phyloP scores from a whole-genome alignment of 805 yeast genomes.

The Diddensiella santjacobensis region DNA sequence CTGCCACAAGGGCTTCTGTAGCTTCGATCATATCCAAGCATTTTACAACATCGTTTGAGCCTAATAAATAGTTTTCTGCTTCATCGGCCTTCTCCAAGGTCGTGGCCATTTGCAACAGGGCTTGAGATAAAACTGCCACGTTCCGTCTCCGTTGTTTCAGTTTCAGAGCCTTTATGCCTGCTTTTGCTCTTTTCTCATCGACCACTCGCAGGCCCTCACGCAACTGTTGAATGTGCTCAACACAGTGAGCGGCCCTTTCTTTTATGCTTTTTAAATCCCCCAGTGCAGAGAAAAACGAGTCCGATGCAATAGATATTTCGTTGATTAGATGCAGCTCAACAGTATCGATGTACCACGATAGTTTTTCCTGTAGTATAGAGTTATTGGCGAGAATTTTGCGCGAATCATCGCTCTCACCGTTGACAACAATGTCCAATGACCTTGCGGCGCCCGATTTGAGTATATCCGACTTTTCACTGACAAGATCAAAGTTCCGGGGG shows the following conservation, averaged over 20 bases:
- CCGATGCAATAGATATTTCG: constrained; percentile 81
- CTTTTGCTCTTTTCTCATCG: constrained; percentile 47
- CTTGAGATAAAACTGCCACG: constrained; percentile 58
- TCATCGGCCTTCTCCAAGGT: constrained; percentile 45
- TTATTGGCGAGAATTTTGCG: constrained; percentile 46
- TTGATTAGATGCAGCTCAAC: constrained; percentile 77
- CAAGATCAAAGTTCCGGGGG: constrained; percentile 76
- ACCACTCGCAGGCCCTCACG: constrained; percentile 42
- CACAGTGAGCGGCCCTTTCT: constrained; percentile 47
- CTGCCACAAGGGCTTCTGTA: constrained; percentile 56
- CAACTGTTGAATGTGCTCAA: constrained; percentile 46
- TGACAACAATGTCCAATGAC: constrained; percentile 25
- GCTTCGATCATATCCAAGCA: constrained; percentile 58
- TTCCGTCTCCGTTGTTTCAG: constrained; percentile 53
- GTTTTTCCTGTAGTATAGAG: constrained; percentile 63
- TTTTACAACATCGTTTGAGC: constrained; percentile 43
- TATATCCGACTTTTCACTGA: constrained; percentile 56
- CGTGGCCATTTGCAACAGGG: constrained; percentile 51
- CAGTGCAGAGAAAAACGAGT: constrained; percentile 78
- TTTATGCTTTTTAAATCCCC: constrained; percentile 66
- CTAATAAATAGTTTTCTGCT: constrained; percentile 45
- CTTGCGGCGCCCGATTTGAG: constrained; percentile 19
- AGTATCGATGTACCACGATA: constrained; percentile 77
- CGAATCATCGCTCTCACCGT: constrained; percentile 26
- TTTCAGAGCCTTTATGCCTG: constrained; percentile 49